Conservation (phyloP, 352 stramenopile species). For the Phytophthora melonis region DNA sequence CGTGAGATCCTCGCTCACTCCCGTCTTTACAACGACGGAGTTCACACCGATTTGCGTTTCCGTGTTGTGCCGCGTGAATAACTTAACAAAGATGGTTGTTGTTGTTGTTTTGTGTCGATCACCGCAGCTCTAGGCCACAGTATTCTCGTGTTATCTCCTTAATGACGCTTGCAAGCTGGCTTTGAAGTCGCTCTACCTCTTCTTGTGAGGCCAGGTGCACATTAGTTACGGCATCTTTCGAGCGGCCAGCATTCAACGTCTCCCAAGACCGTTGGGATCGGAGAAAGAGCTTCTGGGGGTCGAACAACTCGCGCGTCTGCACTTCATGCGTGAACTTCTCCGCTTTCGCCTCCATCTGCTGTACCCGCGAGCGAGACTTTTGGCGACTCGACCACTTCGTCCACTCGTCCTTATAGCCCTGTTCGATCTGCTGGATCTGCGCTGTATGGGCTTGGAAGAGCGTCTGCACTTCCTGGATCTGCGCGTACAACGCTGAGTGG, state of each 20-base stretch:
- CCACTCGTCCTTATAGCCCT: constrained; percentile 45
- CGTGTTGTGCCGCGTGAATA: constrained; percentile 58
- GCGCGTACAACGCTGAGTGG: constrained; percentile 21
- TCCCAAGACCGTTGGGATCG: constrained; percentile 36
- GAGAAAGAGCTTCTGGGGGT: constrained; percentile 59
- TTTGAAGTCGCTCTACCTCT: constrained; percentile 51
- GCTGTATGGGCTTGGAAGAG: constrained; percentile 40
- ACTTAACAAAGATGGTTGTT: constrained; percentile 30
- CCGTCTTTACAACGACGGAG: constrained; percentile 62
- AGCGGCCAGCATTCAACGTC: neutral
- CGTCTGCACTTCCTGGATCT: constrained; percentile 40
- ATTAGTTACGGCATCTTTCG: neutral
- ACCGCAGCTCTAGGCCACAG: constrained; percentile 53
- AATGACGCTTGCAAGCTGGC: constrained; percentile 60
- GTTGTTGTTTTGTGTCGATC: constrained; percentile 12
- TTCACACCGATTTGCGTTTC: constrained; percentile 77
- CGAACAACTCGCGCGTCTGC: constrained; percentile 50
- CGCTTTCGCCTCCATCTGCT: constrained; percentile 61
- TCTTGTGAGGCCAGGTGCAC: constrained; percentile 31
- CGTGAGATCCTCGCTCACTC: constrained; percentile 73
- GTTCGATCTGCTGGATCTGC: constrained; percentile 41
- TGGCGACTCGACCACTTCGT: constrained; percentile 52
- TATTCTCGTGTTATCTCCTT: constrained; percentile 61
- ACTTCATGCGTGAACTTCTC: constrained; percentile 52
- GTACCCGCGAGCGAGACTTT: constrained; percentile 49